Evolutionary conservation across 148 eudicot species (phyloP).

Genomic region (Diospyros lotus): DNA sequence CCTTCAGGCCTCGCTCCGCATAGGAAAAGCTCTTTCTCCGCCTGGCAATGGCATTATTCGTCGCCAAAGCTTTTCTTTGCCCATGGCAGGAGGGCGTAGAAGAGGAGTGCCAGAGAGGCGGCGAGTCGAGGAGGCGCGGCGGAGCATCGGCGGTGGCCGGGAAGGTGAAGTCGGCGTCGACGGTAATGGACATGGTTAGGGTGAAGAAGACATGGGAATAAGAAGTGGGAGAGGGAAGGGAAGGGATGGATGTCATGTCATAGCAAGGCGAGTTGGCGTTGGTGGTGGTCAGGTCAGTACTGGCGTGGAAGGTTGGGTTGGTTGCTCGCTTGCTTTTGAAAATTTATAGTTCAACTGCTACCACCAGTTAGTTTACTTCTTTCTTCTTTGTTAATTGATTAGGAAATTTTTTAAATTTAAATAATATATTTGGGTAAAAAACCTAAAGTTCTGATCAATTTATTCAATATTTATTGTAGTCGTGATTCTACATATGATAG

Average conservation of each 20-base stretch:
- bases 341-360: conserved; percentile 21
- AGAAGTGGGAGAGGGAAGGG: background rate
- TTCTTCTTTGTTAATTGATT: background rate
- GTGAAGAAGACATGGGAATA: background rate
- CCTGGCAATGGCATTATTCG: background rate
- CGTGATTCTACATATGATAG: too few species aligned
- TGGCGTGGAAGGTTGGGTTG: background rate
- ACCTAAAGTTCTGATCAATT: too few species aligned
- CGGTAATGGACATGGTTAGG: conserved; percentile 26
- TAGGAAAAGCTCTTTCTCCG: conserved; percentile 37
- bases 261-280: too few species aligned
- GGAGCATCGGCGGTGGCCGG: conserved; percentile 24
- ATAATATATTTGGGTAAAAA: too few species aligned
- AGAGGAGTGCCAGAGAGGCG: conserved; percentile 42
- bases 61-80: background rate
- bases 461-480: too few species aligned
- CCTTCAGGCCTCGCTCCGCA: conserved; percentile 17
- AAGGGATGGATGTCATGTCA: too few species aligned
- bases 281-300: background rate
- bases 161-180: conserved; percentile 45
- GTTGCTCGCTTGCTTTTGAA: background rate
- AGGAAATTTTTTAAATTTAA: too few species aligned
- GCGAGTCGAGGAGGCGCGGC: conserved; percentile 34
- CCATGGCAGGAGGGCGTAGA: conserved; percentile 25
- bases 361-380: background rate